Evolutionary conservation across 2,329 filamentous ascomycete genomes (phyloP), one percentile per base, ranked within the genome.

Genomic region (Fusarium bactridioides): DNA sequence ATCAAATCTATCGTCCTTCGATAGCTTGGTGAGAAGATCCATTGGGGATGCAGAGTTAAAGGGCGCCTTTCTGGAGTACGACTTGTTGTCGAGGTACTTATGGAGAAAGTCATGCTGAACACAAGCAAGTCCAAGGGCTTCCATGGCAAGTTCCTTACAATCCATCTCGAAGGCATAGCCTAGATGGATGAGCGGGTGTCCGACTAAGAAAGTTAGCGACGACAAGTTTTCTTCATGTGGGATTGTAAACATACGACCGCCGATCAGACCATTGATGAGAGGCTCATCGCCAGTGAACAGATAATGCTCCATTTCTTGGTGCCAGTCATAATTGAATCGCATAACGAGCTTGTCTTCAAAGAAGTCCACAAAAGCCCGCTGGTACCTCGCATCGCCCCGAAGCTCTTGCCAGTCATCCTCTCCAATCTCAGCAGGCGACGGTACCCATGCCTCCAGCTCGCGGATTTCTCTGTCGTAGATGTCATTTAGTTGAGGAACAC

Each of bases 141-240:
- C 96, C 82, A 97, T 96, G 53, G 91, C 95, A 25, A 98, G 80
- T 72, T 97, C 95, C 65, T 92, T 92, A 75, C 89, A 96, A 69
- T 93, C 89, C 76, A 98, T 86, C 83, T 99, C 95, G 78, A 92
- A 95, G 15, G 94, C 96, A 79, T 97, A 98, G n/a, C 91, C 95
- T 5, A 99, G 87, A 78, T 98, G 96, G 65, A 98, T 96, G n/a
- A 98, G 85, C 3, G 95, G 93, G 77, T 98, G 94, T 23, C 92
- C 95, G 68, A 97, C 93, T 95, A 72, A 41, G 9, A 21, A 18
- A 12, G 67, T 78, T 61, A 80, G 76, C 56, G 12, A 66, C 67
- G 37, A 61, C 45, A n/a, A 15, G 21, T n/a, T 19, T 23, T 10
- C 19, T 16, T 54, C 10, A 15, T 40, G n/a, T 38, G 23, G 43